phyloP scores from a whole-genome alignment of 75 land plant species.

The Selaginella moellendorffii region DNA sequence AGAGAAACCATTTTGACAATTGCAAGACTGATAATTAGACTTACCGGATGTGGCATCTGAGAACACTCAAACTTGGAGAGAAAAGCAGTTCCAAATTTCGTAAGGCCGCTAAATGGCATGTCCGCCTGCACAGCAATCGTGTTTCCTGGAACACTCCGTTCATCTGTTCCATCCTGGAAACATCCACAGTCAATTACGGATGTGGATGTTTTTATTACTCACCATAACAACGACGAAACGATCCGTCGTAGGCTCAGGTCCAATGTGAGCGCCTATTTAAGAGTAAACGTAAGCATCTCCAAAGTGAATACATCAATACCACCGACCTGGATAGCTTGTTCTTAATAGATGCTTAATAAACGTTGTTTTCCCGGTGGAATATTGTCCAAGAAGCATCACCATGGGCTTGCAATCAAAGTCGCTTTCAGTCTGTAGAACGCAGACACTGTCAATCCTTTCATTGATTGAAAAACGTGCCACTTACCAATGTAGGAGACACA shows the following conservation, averaged over 20 bases:
- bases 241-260: slow-evolving; percentile 5
- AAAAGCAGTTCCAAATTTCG: slow-evolving; percentile 22
- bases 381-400: slow-evolving; percentile 5
- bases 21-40: not conserved
- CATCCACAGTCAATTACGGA: not conserved
- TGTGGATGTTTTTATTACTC: not conserved
- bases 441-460: not conserved
- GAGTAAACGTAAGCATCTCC: not conserved
- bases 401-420: slow-evolving; percentile 8
- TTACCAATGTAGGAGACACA: not conserved
- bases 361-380: slow-evolving; percentile 4
- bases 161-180: slow-evolving; percentile 16
- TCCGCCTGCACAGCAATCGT: slow-evolving; percentile 22
- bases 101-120: slow-evolving; percentile 17
- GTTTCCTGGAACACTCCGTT: slow-evolving; percentile 17
- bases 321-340: slow-evolving; percentile 6
- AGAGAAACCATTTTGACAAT: not conserved
- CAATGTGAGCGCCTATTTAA: not conserved
- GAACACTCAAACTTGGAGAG: slow-evolving; percentile 24
- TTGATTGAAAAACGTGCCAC: not conserved
- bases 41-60: slow-evolving; percentile 23
- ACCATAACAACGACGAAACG: slow-evolving; percentile 6
- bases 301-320: not conserved
- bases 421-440: not conserved
- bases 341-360: slow-evolving; percentile 7